Percentiles rank a stretch among this genome's conserved stretches.
Evolutionary conservation across 2,329 filamentous ascomycete genomes (phyloP).

Genomic region (Colletotrichum tropicicola): DNA sequence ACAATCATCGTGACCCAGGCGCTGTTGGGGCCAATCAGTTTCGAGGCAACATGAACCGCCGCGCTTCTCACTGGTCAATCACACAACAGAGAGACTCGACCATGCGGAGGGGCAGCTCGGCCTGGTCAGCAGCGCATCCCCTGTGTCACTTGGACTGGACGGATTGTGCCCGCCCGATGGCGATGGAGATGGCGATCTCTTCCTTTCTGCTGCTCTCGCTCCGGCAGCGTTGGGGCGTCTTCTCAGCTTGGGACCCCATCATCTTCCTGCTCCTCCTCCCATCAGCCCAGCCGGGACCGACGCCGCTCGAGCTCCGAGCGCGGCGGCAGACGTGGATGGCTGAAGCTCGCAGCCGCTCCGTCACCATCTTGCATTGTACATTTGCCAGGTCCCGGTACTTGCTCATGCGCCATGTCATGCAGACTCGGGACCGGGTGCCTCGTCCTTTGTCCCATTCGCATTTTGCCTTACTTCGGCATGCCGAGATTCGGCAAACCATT

Average conservation of each 20-base stretch:
- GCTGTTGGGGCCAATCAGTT: not conserved
- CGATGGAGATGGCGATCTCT: slow-evolving; percentile 6
- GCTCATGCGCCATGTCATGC: slow-evolving; percentile 22
- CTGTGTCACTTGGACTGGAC: too few species aligned
- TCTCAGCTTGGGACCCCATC: not conserved
- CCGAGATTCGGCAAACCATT: not conserved
- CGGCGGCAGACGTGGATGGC: not conserved
- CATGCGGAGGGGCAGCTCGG: too few species aligned
- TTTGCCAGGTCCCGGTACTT: slow-evolving; percentile 16
- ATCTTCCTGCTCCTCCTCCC: not conserved
- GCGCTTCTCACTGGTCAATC: not conserved
- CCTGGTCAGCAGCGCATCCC: too few species aligned
- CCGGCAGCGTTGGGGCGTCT: not conserved
- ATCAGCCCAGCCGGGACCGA: not conserved
- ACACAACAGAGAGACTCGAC: too few species aligned
- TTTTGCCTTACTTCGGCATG: slow-evolving; percentile 13
- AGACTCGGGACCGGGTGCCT: not conserved
- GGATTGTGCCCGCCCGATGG: too few species aligned
- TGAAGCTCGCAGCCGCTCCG: not conserved
- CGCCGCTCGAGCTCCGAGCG: not conserved
- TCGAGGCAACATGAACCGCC: not conserved
- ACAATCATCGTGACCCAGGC: not conserved
- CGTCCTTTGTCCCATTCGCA: not conserved
- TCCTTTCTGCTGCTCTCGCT: not conserved
- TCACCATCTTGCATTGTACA: slow-evolving; percentile 1